A percentile compares a stretch with the other conserved stretches of the same genome.
These are phyloP conservation scores for Fusarium dlaminii DNA, from an alignment of 2,329 filamentous ascomycete genomes.

Conservation along the genomic window DNA sequence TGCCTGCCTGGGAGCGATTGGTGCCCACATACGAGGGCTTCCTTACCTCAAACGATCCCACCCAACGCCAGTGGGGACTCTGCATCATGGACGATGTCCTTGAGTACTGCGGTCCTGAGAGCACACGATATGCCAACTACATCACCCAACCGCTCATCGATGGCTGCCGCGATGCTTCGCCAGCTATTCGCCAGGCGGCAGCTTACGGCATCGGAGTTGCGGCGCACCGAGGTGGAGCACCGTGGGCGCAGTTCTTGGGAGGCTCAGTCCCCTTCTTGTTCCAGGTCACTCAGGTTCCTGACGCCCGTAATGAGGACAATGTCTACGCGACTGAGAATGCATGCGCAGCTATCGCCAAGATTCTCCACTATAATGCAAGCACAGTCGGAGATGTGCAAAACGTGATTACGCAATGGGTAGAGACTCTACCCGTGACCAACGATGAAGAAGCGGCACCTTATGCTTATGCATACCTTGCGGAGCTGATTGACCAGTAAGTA, in stretches of 20 bases:
- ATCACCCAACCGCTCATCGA: conserved; percentile 88
- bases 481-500: conserved; percentile 93
- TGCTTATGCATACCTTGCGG: conserved; percentile 89
- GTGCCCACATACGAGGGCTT: conserved; percentile 88
- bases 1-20: conserved; percentile 87
- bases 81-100: conserved; percentile 99
- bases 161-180: conserved; percentile 85
- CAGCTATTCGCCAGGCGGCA: conserved; percentile 93
- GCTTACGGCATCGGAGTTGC: conserved; percentile 96
- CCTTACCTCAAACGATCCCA: conserved; percentile 81
- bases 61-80: conserved; percentile 97
- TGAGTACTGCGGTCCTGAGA: conserved; percentile 92
- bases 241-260: conserved; percentile 89
- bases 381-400: conserved; percentile 81
- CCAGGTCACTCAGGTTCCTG: conserved; percentile 80
- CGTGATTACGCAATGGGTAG: conserved; percentile 85
- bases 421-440: conserved; percentile 89
- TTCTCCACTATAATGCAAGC: conserved; percentile 86
- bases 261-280: conserved; percentile 84
- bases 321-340: conserved; percentile 98
- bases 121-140: conserved; percentile 84
- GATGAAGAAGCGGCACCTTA: conserved; percentile 98
- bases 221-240: conserved; percentile 86
- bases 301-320: conserved; percentile 89
- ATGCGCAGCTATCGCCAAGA: conserved; percentile 95